phyloP scores from a whole-genome alignment of 257 asterid genomes.

The Voacanga thouarsii region DNA sequence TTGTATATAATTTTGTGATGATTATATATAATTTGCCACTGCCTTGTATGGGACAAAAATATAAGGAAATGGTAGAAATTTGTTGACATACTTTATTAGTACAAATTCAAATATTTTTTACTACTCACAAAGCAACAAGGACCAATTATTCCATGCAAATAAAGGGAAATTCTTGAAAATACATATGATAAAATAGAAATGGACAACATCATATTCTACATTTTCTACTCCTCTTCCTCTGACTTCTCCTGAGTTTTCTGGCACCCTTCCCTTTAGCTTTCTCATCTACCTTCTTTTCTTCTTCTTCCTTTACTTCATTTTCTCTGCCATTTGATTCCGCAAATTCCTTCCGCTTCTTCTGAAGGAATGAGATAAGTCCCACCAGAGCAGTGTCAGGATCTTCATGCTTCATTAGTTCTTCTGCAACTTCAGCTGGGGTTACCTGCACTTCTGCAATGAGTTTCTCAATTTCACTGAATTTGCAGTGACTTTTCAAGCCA shows the following conservation, averaged over 20 bases:
- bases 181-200: too few relatives aligned
- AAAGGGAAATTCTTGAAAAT: too few relatives aligned
- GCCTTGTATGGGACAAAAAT: too few relatives aligned
- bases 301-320: constrained; percentile 12
- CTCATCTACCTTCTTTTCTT: not conserved
- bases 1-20: too few relatives aligned
- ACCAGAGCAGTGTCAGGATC: constrained; percentile 15
- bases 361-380: constrained; percentile 9
- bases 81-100: too few relatives aligned
- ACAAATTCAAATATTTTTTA: too few relatives aligned
- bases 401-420: constrained; percentile 26
- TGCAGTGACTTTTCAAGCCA: constrained; percentile 16
- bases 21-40: too few relatives aligned
- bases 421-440: constrained; percentile 30
- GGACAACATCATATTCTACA: not conserved
- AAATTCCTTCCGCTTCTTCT: constrained; percentile 14
- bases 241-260: constrained; percentile 8
- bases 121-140: not conserved
- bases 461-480: constrained; percentile 23
- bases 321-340: constrained; percentile 2
- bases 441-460: constrained; percentile 23
- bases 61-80: too few relatives aligned
- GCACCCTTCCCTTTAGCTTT: not conserved
- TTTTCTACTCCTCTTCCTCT: constrained; percentile 24
- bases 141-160: not conserved